Evolutionary conservation across 495 filamentous ascomycete genomes (phyloP).

Genomic region (Platismatia glauca): DNA sequence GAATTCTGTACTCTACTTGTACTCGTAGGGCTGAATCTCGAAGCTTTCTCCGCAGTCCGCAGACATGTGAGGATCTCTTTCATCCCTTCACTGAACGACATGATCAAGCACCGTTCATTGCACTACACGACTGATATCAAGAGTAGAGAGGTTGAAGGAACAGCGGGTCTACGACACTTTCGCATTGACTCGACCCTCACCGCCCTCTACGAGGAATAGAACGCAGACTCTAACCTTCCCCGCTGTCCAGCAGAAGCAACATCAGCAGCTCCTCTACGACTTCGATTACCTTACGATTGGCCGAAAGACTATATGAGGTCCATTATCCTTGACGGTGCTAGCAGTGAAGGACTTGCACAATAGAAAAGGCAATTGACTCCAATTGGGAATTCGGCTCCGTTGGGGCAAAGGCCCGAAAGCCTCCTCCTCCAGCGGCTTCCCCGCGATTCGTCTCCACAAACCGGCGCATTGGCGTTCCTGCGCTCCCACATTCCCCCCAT

Average conservation of each 20-base stretch:
- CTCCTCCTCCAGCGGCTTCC: slow-evolving; percentile 14
- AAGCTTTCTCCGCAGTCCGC: background rate
- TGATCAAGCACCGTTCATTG: background rate
- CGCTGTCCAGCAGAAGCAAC: background rate
- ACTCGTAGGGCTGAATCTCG: background rate
- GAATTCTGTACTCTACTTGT: too few relatives aligned
- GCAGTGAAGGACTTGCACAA: background rate
- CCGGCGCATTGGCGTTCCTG: slow-evolving; percentile 24
- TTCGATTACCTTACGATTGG: background rate
- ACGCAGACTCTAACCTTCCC: slow-evolving; percentile 1
- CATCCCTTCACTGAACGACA: background rate
- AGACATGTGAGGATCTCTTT: background rate
- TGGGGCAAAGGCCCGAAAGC: background rate
- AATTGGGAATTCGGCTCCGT: background rate
- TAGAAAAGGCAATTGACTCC: too few relatives aligned
- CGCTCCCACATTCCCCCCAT: slow-evolving; percentile 17
- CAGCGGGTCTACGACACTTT: background rate
- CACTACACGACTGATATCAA: background rate
- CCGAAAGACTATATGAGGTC: background rate
- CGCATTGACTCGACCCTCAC: background rate
- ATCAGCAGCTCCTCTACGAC: background rate
- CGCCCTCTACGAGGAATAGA: background rate
- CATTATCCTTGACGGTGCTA: background rate
- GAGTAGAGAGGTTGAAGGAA: background rate
- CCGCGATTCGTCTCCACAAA: slow-evolving; percentile 17